Evolutionary conservation across 2,329 filamentous ascomycete species (phyloP), one percentile per base, ranked within the genome.

Genomic region (Talaromyces verruculosus): DNA sequence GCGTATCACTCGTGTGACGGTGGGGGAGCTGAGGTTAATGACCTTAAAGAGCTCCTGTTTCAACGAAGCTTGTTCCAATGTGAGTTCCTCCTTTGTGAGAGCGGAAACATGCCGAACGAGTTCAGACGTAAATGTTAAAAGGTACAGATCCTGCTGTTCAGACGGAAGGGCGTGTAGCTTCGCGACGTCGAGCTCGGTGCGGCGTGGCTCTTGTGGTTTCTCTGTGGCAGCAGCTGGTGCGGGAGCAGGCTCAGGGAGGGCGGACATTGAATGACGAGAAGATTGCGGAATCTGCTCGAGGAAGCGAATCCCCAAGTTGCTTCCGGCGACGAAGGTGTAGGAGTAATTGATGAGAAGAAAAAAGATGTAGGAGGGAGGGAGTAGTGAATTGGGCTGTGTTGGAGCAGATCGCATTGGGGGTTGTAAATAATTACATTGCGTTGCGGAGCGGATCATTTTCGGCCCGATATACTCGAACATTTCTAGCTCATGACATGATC

Each of bases 31-130:
- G 45, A 99, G 87, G 73, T 89, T 93, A 77, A 99, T 86, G 76
- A 99, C 90, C 80, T 97, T 92, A 78, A 98, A 91, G 70, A 97
- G 85, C 84, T 98, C 93, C 77, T 91, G 93, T 80, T 97, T 97
- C 72, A 99, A 85, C 76, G 92, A 91, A 72, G 93, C 88, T 79
- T 99, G 95, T 80, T 97, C 91, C 13, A 91, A 87, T 25, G 91
- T 94, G 71, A 93, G 91, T 75, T 91, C 91, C 71, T 97, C 92
- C 68, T 88, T 84, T 63, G 88, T 86, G 57, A 98, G 85, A 19
- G 70, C 70, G 17, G 82, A 82, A 53, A 96, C 91, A 84, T 97
- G 91, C 71, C 90, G 90, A 68, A 88, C 89, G 65, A 99, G 84
- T 67, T 90, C 88, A 33, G 93, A 90, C 41, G 93, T 90, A 76